Evolutionary conservation across 2,329 filamentous ascomycete genomes (phyloP), one percentile per base, ranked within the genome.

Genomic region (Fusarium proliferatum): DNA sequence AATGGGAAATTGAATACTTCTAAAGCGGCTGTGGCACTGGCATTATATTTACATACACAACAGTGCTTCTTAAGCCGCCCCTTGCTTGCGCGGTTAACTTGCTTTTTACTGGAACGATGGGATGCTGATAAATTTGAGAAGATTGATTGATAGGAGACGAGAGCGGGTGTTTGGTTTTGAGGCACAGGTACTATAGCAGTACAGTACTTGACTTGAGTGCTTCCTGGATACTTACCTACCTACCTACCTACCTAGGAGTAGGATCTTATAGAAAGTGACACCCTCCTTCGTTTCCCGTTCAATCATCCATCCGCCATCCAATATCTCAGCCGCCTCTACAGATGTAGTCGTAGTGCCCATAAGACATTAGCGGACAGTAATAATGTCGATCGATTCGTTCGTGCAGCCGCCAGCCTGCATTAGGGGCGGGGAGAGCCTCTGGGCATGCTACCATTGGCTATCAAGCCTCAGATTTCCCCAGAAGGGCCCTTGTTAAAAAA

Each of bases 311-410:
- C 38, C 42, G 26, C 26, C 26, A 28, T 28, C 26, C 26, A 28
- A 26, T 51, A 49, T 69, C 42, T 60, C 61, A 59, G 39, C 43
- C 67, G 52, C 48, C 42, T 63, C 49, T 51, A 9, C 39, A 67
- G 48, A 55, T 46, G 46, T 30, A 56, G 48, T 34, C 41, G 46
- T 30, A 56, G 48, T 34, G 43, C 23, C 66, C 53, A 39, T 73
- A 41, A 61, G 66, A 67, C 56, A 70, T 70, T 73, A 67, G 59
- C 48, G 61, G 69, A 58, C 33, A 73, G 38, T 58, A 48, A 60
- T 48, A 74, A 74, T 66, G 71, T 70, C 77, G 77, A 78, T 78
- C 76, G 75, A 78, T 78, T 72, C 63, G 68, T 68, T 75, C 64
- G 74, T 64, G 71, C 72, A 67, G 55, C 67, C 51, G 60, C 73